Conservation (phyloP, 2,329 filamentous ascomycete species). For the Clarireedia homoeocarpa region DNA sequence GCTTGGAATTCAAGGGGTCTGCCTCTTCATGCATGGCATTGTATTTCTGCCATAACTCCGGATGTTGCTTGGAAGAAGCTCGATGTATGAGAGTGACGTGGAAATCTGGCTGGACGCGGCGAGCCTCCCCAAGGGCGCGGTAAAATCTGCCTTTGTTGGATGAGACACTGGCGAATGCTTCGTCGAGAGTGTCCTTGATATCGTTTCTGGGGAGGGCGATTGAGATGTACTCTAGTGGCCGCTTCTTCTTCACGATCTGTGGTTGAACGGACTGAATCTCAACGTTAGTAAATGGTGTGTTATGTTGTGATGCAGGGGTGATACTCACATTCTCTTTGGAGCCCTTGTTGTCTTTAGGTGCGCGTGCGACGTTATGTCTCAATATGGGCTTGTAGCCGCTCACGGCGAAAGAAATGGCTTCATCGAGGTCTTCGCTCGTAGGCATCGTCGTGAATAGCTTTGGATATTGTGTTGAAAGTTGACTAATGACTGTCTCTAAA, state of each 20-base stretch:
- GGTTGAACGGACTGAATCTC: constrained; percentile 13
- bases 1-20: constrained; percentile 30
- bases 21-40: constrained; percentile 42
- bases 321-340: constrained; percentile 14
- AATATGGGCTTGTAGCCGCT: constrained; percentile 70
- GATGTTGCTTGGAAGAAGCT: constrained; percentile 49
- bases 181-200: constrained; percentile 54
- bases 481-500: constrained; percentile 67
- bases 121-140: constrained; percentile 61
- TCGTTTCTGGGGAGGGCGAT: constrained; percentile 45
- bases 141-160: constrained; percentile 59
- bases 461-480: constrained; percentile 71
- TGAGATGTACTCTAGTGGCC: constrained; percentile 56
- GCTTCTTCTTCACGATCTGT: constrained; percentile 38
- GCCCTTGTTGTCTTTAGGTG: constrained; percentile 36
- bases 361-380: constrained; percentile 63
- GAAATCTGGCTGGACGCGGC: constrained; percentile 76
- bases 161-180: constrained; percentile 52
- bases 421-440: constrained; percentile 64
- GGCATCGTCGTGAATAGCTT: constrained; percentile 67
- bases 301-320: neutral
- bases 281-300: neutral
- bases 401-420: constrained; percentile 67
- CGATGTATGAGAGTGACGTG: constrained; percentile 93
- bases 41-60: constrained; percentile 72